These are phyloP conservation scores for Claviceps pusilla DNA, from an alignment of 2,329 filamentous ascomycete species.

Conservation along the genomic window DNA sequence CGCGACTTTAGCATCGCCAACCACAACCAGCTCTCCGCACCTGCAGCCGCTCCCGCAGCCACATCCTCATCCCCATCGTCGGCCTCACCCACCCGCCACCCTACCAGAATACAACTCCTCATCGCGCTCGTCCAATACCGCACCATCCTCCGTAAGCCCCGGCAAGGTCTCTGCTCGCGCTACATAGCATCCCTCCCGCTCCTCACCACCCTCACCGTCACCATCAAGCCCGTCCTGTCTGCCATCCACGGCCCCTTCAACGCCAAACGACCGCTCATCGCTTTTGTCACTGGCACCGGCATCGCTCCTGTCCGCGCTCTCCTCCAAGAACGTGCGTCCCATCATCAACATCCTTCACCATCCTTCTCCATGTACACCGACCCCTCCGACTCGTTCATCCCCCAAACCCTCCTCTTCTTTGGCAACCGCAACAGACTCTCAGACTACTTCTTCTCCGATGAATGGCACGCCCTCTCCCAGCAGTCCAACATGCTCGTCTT, in stretches of 20 bases:
- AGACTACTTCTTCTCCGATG: constrained; percentile 69
- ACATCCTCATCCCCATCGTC: constrained; percentile 15
- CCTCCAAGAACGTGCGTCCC: constrained; percentile 52
- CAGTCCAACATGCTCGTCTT: constrained; percentile 17
- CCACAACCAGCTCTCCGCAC: constrained; percentile 29
- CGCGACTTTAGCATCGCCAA: constrained; percentile 88
- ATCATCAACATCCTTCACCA: constrained; percentile 2
- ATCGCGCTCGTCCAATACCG: constrained; percentile 84
- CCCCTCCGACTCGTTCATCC: constrained; percentile 6
- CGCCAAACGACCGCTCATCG: constrained; percentile 44
- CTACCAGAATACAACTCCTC: constrained; percentile 47
- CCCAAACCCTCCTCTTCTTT: constrained; percentile 54
- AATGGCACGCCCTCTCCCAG: constrained; percentile 41
- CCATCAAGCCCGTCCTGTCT: constrained; percentile 32
- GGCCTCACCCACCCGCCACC: constrained; percentile 4
- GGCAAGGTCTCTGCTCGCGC: constrained; percentile 78
- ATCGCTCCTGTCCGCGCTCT: constrained; percentile 72
- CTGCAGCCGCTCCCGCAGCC: constrained; percentile 11
- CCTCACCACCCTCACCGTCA: constrained; percentile 46
- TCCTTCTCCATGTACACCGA: not conserved
- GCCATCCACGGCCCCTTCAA: constrained; percentile 25
- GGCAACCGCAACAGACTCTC: constrained; percentile 60
- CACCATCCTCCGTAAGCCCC: constrained; percentile 69
- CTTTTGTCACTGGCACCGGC: constrained; percentile 75
- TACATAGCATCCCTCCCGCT: constrained; percentile 56